Conservation (phyloP, 164 flowering plant species). For the Akebia trifoliata region DNA sequence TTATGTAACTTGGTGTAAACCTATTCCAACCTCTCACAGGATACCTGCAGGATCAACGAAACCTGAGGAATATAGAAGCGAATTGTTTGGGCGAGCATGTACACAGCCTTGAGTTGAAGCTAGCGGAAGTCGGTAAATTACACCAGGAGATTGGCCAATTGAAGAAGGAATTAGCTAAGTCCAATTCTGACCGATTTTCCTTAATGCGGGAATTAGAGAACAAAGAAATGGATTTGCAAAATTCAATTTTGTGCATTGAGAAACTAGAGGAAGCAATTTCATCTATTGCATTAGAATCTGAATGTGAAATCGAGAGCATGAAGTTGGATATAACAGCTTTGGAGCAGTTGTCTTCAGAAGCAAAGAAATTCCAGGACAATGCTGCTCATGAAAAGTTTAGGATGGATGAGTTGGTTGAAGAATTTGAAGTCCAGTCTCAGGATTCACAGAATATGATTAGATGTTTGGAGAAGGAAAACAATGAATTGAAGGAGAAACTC, state of each 20-base stretch:
- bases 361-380: constrained; percentile 46
- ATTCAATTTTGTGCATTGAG: constrained; percentile 35
- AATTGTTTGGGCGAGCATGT: constrained; percentile 50
- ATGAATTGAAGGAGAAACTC: constrained; percentile 42
- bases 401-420: constrained; percentile 34
- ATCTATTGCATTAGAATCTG: constrained; percentile 56
- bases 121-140: constrained; percentile 36
- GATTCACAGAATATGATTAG: constrained; percentile 33
- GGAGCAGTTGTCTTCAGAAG: constrained; percentile 49
- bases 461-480: constrained; percentile 50
- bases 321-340: constrained; percentile 58
- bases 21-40: constrained; percentile 30
- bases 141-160: constrained; percentile 33
- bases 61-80: constrained; percentile 45
- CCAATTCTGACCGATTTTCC: constrained; percentile 35
- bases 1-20: neutral
- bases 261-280: constrained; percentile 61
- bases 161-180: constrained; percentile 44
- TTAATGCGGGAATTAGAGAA: constrained; percentile 45
- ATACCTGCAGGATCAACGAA: constrained; percentile 72
- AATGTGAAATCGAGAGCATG: constrained; percentile 82
- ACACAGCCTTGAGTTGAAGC: constrained; percentile 48
- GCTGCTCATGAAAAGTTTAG: constrained; percentile 37
- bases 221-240: constrained; percentile 46
- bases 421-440: constrained; percentile 30